phyloP scores from a whole-genome alignment of 768 basidiomycete genomes.

The Postia placenta region DNA sequence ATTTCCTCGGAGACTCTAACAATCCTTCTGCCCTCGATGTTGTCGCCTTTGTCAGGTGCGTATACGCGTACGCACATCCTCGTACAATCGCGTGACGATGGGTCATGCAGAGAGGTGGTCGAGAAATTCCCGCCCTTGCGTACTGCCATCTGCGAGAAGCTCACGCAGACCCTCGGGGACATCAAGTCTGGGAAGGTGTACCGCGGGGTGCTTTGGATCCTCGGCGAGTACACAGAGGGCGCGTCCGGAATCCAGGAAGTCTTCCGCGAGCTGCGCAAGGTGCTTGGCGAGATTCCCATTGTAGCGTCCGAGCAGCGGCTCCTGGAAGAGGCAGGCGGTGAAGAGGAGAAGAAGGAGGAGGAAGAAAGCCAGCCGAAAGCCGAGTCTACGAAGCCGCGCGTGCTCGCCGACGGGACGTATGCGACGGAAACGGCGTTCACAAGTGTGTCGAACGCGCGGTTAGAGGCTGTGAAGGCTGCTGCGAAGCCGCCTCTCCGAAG shows the following conservation, averaged over 20 bases:
- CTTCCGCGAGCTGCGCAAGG: slow-evolving; percentile 75
- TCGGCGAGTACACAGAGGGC: slow-evolving; percentile 88
- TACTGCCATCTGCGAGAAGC: slow-evolving; percentile 74
- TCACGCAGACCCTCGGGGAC: slow-evolving; percentile 72
- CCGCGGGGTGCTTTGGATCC: slow-evolving; percentile 93
- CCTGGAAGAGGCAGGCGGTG: slow-evolving; percentile 68
- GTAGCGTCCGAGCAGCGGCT: slow-evolving; percentile 83
- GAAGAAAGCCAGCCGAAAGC: slow-evolving; percentile 45
- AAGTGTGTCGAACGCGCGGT: slow-evolving; percentile 48
- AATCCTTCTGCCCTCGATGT: slow-evolving; percentile 95
- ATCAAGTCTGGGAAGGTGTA: slow-evolving; percentile 97
- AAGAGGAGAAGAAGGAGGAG: slow-evolving; percentile 41
- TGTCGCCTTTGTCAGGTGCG: slow-evolving; percentile 69
- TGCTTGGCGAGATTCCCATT: slow-evolving; percentile 96
- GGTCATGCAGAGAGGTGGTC: slow-evolving; percentile 71
- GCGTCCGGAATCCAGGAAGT: slow-evolving; percentile 61
- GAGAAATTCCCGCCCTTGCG: slow-evolving; percentile 94
- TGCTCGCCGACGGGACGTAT: slow-evolving; percentile 95
- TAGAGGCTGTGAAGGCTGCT: slow-evolving; percentile 82
- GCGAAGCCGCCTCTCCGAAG: slow-evolving; percentile 86
- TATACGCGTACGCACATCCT: slow-evolving; percentile 8
- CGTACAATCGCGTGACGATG: background rate
- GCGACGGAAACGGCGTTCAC: slow-evolving; percentile 93
- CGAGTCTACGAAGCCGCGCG: slow-evolving; percentile 56
- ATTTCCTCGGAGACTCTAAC: slow-evolving; percentile 91